These are phyloP conservation scores for Cutaneotrichosporon sp. DNA, from an alignment of 1,284 basidiomycete genomes.

Conservation along the genomic window DNA sequence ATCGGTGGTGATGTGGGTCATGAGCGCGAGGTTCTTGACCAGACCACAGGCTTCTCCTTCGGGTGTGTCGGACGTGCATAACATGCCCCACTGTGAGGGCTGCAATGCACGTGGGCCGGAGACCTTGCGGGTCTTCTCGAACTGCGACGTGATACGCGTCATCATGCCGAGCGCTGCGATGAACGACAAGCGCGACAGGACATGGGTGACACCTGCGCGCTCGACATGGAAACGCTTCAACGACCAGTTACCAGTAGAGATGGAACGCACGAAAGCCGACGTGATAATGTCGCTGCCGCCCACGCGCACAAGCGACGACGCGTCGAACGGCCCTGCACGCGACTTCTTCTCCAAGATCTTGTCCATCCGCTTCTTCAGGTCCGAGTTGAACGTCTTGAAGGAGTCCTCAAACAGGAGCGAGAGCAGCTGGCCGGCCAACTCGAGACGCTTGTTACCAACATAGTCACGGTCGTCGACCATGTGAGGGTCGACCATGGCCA, in stretches of 20 bases:
- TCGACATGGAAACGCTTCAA: constrained; percentile 99
- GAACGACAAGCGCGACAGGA: constrained; percentile 90
- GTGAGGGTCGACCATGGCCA: constrained; percentile 94
- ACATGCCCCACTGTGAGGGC: constrained; percentile 98
- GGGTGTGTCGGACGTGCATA: constrained; percentile 97
- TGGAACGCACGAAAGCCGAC: constrained; percentile 92
- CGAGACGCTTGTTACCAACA: constrained; percentile 97
- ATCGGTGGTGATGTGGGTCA: constrained; percentile 99
- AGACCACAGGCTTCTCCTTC: constrained; percentile 99
- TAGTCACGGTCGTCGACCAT: constrained; percentile 99
- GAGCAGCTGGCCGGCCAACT: constrained; percentile 94
- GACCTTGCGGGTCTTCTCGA: constrained; percentile 99
- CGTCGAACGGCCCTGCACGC: constrained; percentile 92
- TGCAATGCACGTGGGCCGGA: constrained; percentile 96
- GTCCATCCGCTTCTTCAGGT: constrained; percentile 94
- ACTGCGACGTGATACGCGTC: constrained; percentile 98
- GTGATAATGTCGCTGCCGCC: constrained; percentile 77
- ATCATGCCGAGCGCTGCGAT: constrained; percentile 99
- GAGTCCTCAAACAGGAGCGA: constrained; percentile 96
- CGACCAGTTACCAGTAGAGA: constrained; percentile 99
- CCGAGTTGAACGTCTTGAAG: constrained; percentile 98
- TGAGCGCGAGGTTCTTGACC: constrained; percentile 97
- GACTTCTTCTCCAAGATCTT: constrained; percentile 97
- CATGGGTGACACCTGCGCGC: constrained; percentile 96
- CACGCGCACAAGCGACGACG: constrained; percentile 62